Evolutionary conservation across 345 rosid species (phyloP), one percentile per base, ranked within the genome.

Genomic region (Populus nigra): DNA sequence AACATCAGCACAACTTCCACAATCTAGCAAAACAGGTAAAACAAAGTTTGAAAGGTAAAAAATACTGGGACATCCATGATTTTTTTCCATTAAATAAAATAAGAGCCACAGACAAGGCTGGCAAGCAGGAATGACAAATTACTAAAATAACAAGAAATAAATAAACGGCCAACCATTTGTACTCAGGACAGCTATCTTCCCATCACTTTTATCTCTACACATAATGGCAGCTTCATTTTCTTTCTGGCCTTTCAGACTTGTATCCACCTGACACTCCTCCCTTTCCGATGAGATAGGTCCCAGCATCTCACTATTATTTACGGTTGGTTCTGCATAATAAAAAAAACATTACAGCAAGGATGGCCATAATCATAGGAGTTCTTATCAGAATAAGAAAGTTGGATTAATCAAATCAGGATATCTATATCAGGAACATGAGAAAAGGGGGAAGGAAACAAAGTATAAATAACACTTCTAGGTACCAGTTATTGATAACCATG

Each of bases 21-120:
- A 71, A 80, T 74, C 88, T 80, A 71, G 73, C 76, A 69, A 15
- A 69, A 18, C 7, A 39, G n/a, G 49, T 45, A 69, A 69, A 43
- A 67, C 78, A 49, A 82, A 85, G 86, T 76, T 83, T 86, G 50
- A 79, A 65, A 45, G 77, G 65, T 11, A 76, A 81, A 76, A 69
- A 81, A 49, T 75, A 71, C 41, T 13, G 72, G 81, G 83, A 71
- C 73, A 81, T 76, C 83, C 80, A 59, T 22, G 61, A 59, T 61
- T 11, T 18, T 65, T 59, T 59, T 57, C 11, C 25, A n/a, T 59
- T 59, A n/a, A n/a, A 59, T 59, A 25, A 59, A 59, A 23, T 59
- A 23, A 11, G 6, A 59, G 12, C 29, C 63, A 3, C 12, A 1
- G 63, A 59, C 63, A 59, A 59, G 65, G 65, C 29, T 59, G 12